phyloP scores from a whole-genome alignment of 129 eudicot species.

The Centaurea solstitialis region DNA sequence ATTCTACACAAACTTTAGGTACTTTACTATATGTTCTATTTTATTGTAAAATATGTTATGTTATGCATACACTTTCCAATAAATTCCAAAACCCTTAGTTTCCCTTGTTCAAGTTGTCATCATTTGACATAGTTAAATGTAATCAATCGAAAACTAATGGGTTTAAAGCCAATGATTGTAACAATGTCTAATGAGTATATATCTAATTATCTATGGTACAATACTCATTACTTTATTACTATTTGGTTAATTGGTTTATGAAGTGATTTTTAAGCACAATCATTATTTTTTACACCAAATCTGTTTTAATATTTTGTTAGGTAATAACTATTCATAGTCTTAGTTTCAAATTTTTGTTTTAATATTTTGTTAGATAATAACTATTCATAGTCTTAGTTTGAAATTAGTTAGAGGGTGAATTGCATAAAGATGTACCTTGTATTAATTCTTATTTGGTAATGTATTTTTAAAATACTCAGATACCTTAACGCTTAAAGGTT shows the following conservation, averaged over 20 bases:
- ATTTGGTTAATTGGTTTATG: not conserved
- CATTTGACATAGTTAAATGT: not conserved
- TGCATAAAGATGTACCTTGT: no score
- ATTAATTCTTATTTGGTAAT: no score
- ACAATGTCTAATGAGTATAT: not conserved
- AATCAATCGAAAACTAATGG: not conserved
- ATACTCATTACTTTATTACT: no score
- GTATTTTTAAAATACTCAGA: no score
- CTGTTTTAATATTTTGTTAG: no score
- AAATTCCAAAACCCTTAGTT: not conserved
- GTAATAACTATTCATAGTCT: no score
- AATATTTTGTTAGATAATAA: no score
- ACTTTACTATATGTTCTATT: not conserved
- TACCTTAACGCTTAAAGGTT: no score
- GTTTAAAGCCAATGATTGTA: not conserved
- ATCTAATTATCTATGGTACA: no score
- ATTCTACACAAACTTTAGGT: conserved; percentile 5
- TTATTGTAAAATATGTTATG: conserved; percentile 14
- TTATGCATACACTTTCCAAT: not conserved
- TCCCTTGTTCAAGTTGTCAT: not conserved
- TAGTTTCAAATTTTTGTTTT: no score
- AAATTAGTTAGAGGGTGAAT: no score
- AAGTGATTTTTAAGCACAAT: not conserved
- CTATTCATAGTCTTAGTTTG: no score
- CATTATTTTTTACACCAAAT: not conserved